Conservation (phyloP, 2,329 filamentous ascomycete genomes). For the Chlorencoelia australis region DNA sequence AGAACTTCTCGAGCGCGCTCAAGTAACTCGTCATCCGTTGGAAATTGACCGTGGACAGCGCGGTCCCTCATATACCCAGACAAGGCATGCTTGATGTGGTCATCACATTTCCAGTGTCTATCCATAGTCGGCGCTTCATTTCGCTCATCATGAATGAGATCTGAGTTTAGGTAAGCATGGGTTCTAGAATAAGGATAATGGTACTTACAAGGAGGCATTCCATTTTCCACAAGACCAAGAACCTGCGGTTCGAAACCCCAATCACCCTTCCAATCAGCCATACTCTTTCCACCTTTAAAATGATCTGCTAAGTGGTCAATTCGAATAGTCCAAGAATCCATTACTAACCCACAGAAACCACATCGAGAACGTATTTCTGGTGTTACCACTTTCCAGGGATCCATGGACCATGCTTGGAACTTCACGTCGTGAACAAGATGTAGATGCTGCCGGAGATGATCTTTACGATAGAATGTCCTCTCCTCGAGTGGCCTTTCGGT, state of each 20-base stretch:
- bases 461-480: conserved; percentile 56
- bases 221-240: conserved; percentile 54
- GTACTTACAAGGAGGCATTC: conserved; percentile 53
- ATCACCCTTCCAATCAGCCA: conserved; percentile 61
- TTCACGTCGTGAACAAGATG: conserved; percentile 52
- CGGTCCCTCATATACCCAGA: conserved; percentile 40
- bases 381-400: conserved; percentile 48
- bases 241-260: conserved; percentile 56
- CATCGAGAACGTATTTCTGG: conserved; percentile 54
- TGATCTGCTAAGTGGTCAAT: conserved; percentile 57
- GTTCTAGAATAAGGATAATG: conserved; percentile 22
- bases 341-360: conserved; percentile 53
- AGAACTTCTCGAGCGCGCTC: conserved; percentile 50
- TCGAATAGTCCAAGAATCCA: conserved; percentile 51
- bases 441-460: conserved; percentile 56
- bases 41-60: conserved; percentile 32
- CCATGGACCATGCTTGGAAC: conserved; percentile 54
- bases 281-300: conserved; percentile 55
- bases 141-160: conserved; percentile 55
- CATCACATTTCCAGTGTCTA: conserved; percentile 47
- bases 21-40: conserved; percentile 43
- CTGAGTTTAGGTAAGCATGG: conserved; percentile 31
- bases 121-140: conserved; percentile 36
- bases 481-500: conserved; percentile 53
- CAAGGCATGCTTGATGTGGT: conserved; percentile 49